Conservation (phyloP, 2,329 filamentous ascomycete species). For the Aspergillus costaricaensis region DNA sequence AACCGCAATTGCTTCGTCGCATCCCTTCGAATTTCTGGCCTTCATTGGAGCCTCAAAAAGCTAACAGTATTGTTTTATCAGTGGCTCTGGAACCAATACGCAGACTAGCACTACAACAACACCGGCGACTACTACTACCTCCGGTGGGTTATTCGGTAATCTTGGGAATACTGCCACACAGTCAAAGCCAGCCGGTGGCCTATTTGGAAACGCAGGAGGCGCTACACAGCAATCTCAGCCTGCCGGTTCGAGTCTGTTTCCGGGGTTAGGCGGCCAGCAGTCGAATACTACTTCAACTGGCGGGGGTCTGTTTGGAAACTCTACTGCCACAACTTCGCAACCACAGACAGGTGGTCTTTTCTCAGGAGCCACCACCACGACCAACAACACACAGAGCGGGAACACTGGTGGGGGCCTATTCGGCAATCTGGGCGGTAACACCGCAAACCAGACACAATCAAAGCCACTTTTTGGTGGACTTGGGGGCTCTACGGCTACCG, state of each 20-base stretch:
- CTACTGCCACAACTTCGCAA: conserved; percentile 32
- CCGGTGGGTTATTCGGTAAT: conserved; percentile 36
- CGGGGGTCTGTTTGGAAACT: conserved; percentile 33
- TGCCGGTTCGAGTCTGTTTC: conserved; percentile 38
- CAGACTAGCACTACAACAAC: conserved; percentile 32
- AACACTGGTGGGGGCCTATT: conserved; percentile 37
- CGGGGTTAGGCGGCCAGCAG: conserved; percentile 32
- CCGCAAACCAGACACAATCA: conserved; percentile 36
- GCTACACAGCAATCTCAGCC: conserved; percentile 30
- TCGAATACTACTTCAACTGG: conserved; percentile 28
- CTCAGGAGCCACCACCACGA: conserved; percentile 19
- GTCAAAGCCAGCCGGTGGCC: conserved; percentile 34
- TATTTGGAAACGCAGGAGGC: conserved; percentile 33
- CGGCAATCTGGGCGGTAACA: conserved; percentile 24
- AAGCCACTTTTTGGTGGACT: conserved; percentile 39
- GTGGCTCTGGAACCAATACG: conserved; percentile 31
- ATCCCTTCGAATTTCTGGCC: neutral
- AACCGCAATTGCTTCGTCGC: neutral
- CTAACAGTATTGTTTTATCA: conserved; percentile 16
- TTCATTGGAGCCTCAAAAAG: neutral
- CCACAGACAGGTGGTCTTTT: conserved; percentile 32
- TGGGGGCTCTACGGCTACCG: conserved; percentile 30
- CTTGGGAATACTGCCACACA: conserved; percentile 29
- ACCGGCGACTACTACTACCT: conserved; percentile 29
- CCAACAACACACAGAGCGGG: conserved; percentile 27